Conservation (phyloP, 139 green algal genomes). For the Trebouxia sp. region DNA sequence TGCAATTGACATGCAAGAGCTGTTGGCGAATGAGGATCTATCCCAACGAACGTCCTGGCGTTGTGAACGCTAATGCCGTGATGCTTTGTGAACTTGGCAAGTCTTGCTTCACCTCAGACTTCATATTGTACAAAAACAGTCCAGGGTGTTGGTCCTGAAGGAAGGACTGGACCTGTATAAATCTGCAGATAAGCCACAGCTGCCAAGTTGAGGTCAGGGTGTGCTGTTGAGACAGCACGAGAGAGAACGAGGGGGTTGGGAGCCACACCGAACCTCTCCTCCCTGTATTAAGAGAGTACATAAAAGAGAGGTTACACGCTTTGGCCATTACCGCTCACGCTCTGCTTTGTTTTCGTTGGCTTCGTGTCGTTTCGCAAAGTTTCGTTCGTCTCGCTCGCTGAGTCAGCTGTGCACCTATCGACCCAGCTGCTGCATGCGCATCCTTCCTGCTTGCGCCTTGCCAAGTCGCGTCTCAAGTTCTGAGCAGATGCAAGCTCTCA, state of each 20-base stretch:
- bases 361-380: too few relatives aligned
- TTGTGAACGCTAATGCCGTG: constrained; percentile 21
- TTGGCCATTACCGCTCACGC: too few relatives aligned
- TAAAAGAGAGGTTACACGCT: too few relatives aligned
- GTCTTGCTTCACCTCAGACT: constrained; percentile 10
- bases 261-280: too few relatives aligned
- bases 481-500: too few relatives aligned
- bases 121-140: constrained; percentile 20
- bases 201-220: not conserved
- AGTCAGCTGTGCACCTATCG: not conserved
- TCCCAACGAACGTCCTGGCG: not conserved
- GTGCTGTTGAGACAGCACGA: too few relatives aligned
- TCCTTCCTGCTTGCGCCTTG: too few relatives aligned
- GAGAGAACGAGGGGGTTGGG: too few relatives aligned
- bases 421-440: not conserved
- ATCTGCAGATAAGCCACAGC: constrained; percentile 18
- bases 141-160: constrained; percentile 8
- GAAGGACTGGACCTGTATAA: constrained; percentile 11
- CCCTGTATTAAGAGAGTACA: too few relatives aligned
- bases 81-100: constrained; percentile 10
- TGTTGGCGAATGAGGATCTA: constrained; percentile 24
- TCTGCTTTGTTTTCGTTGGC: too few relatives aligned
- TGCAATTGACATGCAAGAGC: constrained; percentile 10
- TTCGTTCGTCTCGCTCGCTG: too few relatives aligned
- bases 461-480: too few relatives aligned